Evolutionary conservation across 768 basidiomycete genomes (phyloP).

Genomic region (Galerina sulciceps): DNA sequence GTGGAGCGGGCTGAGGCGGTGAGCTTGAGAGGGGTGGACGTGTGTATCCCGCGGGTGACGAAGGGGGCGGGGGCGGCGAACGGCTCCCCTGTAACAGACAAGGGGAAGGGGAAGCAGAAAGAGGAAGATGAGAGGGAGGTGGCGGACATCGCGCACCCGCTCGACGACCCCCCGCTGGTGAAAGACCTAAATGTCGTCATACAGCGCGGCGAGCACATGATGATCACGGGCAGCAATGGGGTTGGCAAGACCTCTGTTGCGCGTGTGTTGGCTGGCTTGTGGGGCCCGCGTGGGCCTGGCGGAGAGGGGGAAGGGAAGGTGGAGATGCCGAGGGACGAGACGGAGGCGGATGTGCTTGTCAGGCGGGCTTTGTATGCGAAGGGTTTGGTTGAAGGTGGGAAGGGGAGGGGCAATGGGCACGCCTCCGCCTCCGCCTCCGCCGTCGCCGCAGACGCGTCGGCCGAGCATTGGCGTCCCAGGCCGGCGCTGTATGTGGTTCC

Average conservation of each 20-base stretch:
- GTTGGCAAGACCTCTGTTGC: constrained; percentile 92
- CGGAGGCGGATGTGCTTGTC: constrained; percentile 23
- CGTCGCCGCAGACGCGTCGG: too few relatives aligned
- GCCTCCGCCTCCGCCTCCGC: too few relatives aligned
- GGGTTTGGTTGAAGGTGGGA: neutral
- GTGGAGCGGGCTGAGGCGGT: constrained; percentile 49
- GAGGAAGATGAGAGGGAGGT: constrained; percentile 15
- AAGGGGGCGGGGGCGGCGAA: neutral
- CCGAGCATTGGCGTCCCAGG: constrained; percentile 37
- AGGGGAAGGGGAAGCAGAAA: constrained; percentile 4
- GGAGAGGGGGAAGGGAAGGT: constrained; percentile 11
- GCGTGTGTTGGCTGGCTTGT: constrained; percentile 86
- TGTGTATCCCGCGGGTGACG: constrained; percentile 55
- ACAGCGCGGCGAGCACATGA: constrained; percentile 77
- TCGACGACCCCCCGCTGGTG: constrained; percentile 57
- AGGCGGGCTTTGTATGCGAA: neutral
- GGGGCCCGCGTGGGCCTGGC: constrained; percentile 60
- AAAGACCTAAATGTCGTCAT: constrained; percentile 69
- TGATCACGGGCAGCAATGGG: constrained; percentile 93
- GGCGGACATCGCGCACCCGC: neutral
- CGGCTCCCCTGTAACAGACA: neutral
- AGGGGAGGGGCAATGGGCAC: neutral
- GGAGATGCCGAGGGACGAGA: constrained; percentile 27
- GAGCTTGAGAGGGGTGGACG: constrained; percentile 69
- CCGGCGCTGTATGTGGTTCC: constrained; percentile 83